These are phyloP conservation scores for cucumber (Cucumis sativus) DNA, from an alignment of 306 rosid genomes.

Conservation along the genomic window Cucumber_9930_V3 NC_026660.2:12717501-12718000, in stretches of 20 bases:
- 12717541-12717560: too few species aligned
- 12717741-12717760: neutral
- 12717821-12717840: neutral
- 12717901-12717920: neutral
- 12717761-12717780: neutral
- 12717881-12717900: neutral
- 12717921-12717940: conserved; percentile 26
- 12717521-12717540: too few species aligned
- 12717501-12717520: too few species aligned
- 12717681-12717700: neutral
- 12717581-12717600: too few species aligned
- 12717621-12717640: neutral
- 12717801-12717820: neutral
- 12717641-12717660: neutral
- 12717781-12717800: neutral
- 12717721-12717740: neutral
- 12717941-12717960: conserved; percentile 27
- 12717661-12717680: neutral
- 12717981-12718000: conserved; percentile 19
- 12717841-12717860: neutral
- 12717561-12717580: too few species aligned
- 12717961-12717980: conserved; percentile 21
- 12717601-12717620: neutral
- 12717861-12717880: neutral
- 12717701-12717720: neutral